A percentile compares a stretch with the other conserved stretches of the same genome.
phyloP scores from a whole-genome alignment of 345 rosid species.

The Nasturtium officinale region DNA sequence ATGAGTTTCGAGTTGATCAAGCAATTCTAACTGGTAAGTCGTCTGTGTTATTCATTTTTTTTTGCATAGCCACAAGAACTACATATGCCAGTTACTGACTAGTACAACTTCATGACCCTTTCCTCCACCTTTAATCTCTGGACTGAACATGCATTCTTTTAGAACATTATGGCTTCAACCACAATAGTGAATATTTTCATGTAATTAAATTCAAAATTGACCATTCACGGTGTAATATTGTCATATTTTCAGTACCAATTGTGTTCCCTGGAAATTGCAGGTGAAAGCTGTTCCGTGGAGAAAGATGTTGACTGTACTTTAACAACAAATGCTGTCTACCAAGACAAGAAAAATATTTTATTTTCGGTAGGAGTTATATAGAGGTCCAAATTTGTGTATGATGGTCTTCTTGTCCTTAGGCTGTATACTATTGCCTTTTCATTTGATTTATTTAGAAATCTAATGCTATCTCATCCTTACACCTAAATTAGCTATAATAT shows the following conservation, averaged over 20 bases:
- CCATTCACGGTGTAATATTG: not conserved
- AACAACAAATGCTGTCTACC: constrained; percentile 94
- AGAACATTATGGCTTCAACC: constrained; percentile 24
- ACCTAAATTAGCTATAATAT: constrained; percentile 4
- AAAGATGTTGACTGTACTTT: constrained; percentile 71
- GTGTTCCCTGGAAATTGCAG: constrained; percentile 51
- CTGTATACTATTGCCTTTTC: constrained; percentile 2
- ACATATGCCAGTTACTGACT: constrained; percentile 13
- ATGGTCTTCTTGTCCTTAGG: constrained; percentile 1
- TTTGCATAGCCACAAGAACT: constrained; percentile 30
- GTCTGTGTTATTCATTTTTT: constrained; percentile 19
- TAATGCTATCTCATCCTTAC: constrained; percentile 17
- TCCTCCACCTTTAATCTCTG: not conserved
- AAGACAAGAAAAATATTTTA: constrained; percentile 96
- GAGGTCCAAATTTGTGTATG: not conserved
- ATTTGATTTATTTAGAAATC: constrained; percentile 6
- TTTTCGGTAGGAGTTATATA: constrained; percentile 70
- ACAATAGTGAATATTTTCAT: not conserved
- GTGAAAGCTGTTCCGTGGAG: constrained; percentile 96
- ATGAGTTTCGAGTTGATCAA: constrained; percentile 92
- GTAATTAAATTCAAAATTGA: constrained; percentile 4
- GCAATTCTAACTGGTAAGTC: constrained; percentile 93
- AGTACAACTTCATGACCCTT: constrained; percentile 11
- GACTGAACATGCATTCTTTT: constrained; percentile 13
- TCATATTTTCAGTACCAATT: constrained; percentile 22